A percentile compares a stretch with the other conserved stretches of the same genome.
Conservation (phyloP, 1,284 basidiomycete genomes). For the Fomitiporia mediterranea region DNA sequence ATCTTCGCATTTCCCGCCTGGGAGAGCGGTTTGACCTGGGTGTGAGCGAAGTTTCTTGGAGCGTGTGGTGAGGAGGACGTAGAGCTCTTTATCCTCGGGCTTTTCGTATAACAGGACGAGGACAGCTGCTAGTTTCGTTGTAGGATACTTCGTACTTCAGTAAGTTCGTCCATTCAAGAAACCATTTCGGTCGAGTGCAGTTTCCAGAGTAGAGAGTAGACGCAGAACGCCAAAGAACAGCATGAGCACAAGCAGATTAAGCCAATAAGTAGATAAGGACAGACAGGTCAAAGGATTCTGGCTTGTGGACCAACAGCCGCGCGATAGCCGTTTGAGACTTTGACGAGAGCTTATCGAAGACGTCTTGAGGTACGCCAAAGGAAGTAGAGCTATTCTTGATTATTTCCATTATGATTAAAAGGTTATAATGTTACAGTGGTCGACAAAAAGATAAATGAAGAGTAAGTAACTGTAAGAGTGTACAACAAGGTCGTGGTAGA, state of each 20-base stretch:
- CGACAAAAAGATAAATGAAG: too few relatives aligned
- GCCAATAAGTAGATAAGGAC: conserved; percentile 31
- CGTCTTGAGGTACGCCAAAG: conserved; percentile 15
- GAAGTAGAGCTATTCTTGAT: not conserved
- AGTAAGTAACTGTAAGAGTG: too few relatives aligned
- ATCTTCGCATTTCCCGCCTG: conserved; percentile 77
- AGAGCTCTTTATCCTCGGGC: conserved; percentile 53
- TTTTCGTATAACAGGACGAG: conserved; percentile 74
- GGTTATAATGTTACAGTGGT: too few relatives aligned
- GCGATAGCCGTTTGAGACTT: conserved; percentile 35
- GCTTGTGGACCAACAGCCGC: conserved; percentile 36
- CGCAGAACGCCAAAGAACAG: conserved; percentile 5
- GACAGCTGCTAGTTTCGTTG: conserved; percentile 61
- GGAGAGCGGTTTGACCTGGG: conserved; percentile 76
- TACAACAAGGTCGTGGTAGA: not conserved
- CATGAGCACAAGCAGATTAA: conserved; percentile 2
- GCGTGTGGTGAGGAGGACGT: conserved; percentile 80
- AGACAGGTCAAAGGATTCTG: conserved; percentile 49
- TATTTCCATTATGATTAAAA: conserved; percentile 1
- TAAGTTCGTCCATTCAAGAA: too few relatives aligned
- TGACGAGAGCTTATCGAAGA: conserved; percentile 31
- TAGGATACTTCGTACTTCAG: conserved; percentile 35
- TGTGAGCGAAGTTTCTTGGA: conserved; percentile 73
- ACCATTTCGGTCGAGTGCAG: too few relatives aligned
- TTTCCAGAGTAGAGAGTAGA: too few relatives aligned